Evolutionary conservation across 1,139 yeast genomes (phyloP), one percentile per base, ranked within the genome.

Genomic region (Kazachstania sp.): DNA sequence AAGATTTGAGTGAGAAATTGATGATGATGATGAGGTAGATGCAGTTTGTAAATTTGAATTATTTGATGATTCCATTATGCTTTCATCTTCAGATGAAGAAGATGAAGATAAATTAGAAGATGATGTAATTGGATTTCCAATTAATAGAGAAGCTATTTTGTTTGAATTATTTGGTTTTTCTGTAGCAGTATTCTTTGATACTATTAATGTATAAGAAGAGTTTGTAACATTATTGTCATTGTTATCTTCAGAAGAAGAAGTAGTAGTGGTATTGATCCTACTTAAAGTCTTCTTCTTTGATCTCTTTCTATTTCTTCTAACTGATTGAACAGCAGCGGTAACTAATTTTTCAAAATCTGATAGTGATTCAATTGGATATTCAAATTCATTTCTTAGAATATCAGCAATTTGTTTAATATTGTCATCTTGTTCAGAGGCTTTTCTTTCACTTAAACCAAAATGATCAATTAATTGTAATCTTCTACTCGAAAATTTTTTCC

Each of bases 391-490:
- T 55, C 95, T 70, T 45, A 92, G 70, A 7, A 81, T 74, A 49
- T 79, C 78, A 0, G 97, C 95, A 35, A 94, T 94, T 45, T 77
- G 74, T 45, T 74, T 72, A 44, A 92, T 87, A 55, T 84, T 83
- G 31, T 75, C 79, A 56, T 90, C 97, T 64, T 92, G 97, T 63
- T 92, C 97, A 48, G 90, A 79, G 1, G 97, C 97, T 68, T 88
- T 90, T 52, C 79, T 79, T 29, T 81, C 75, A 54, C 90, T 80
- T 48, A 92, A 71, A 46, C 82, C 83, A 56, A 87, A 72, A 19
- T 84, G 77, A 63, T 90, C 97, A 38, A 92, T 92, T 48, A 92
- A 72, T 66, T 88, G 96, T 38, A 92, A 71, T 54, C 98, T 70
- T 49, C 97, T 72, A 1, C 95, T 88, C 11, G 95, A 84, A 61